Conservation (phyloP, 2,329 filamentous ascomycete species). For the Myriosclerotinia curreyana region DNA sequence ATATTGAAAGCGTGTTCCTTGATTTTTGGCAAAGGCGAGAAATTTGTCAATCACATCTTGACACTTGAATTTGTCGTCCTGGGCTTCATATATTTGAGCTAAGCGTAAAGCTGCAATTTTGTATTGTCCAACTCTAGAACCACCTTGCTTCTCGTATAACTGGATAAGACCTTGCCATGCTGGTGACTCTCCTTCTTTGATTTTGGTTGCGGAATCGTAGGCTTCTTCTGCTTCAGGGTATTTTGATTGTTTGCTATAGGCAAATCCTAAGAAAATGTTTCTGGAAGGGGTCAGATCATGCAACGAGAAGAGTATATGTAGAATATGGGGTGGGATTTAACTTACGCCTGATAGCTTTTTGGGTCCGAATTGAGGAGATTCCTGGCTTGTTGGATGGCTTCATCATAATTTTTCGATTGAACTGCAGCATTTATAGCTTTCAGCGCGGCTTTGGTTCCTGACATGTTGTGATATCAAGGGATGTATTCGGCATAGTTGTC, state of each 20-base stretch:
- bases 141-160: constrained; percentile 75
- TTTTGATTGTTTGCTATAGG: constrained; percentile 71
- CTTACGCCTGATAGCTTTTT: constrained; percentile 78
- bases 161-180: constrained; percentile 88
- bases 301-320: not conserved
- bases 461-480: constrained; percentile 32
- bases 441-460: constrained; percentile 62
- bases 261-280: constrained; percentile 83
- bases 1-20: constrained; percentile 71
- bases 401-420: constrained; percentile 74
- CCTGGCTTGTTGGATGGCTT: constrained; percentile 67
- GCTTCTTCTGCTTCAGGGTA: constrained; percentile 70
- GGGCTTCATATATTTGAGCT: constrained; percentile 68
- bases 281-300: constrained; percentile 43
- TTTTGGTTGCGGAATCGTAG: constrained; percentile 68
- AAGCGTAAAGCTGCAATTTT: constrained; percentile 69
- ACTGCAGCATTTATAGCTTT: constrained; percentile 79
- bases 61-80: constrained; percentile 61
- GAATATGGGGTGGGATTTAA: constrained; percentile 19
- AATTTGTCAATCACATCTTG: constrained; percentile 76
- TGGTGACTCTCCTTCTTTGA: constrained; percentile 74
- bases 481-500: constrained; percentile 26
- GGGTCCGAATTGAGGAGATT: constrained; percentile 68
- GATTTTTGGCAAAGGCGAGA: constrained; percentile 65
- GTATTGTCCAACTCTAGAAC: constrained; percentile 68